Conservation (phyloP, 2,329 filamentous ascomycete species). For the Fusarium buxicola region DNA sequence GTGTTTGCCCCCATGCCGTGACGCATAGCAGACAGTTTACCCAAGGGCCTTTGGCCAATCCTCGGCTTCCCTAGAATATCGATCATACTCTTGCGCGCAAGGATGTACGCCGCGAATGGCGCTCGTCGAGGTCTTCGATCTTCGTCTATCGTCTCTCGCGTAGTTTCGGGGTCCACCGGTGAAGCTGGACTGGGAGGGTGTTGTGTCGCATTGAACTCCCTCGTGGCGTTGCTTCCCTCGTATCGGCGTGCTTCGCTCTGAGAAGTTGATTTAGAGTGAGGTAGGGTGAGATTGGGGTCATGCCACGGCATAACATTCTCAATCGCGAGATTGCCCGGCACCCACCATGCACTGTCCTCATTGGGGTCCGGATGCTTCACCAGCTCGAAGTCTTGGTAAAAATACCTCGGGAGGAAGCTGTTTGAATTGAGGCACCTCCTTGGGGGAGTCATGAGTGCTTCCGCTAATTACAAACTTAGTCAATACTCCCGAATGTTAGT, state of each 20-base stretch:
- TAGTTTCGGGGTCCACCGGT: background rate
- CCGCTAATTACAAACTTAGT: constrained; percentile 57
- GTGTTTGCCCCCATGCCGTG: constrained; percentile 44
- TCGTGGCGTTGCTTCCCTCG: background rate
- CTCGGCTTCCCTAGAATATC: constrained; percentile 36
- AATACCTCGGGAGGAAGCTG: constrained; percentile 66
- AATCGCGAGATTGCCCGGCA: constrained; percentile 59
- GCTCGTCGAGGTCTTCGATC: constrained; percentile 11
- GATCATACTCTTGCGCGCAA: constrained; percentile 47
- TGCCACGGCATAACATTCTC: constrained; percentile 38
- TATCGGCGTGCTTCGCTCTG: background rate
- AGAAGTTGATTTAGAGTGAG: background rate
- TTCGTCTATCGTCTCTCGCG: background rate
- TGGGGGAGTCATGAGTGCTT: constrained; percentile 69
- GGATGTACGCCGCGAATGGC: constrained; percentile 40
- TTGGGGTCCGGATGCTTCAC: constrained; percentile 67
- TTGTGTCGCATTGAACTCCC: no score
- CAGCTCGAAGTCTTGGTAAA: constrained; percentile 71
- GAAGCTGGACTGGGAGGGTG: background rate
- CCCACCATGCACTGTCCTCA: constrained; percentile 64
- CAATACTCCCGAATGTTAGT: background rate
- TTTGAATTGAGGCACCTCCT: constrained; percentile 66
- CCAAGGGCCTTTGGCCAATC: background rate
- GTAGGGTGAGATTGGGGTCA: background rate
- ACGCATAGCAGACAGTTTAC: constrained; percentile 36